Evolutionary conservation across 2,329 filamentous ascomycete species (phyloP).

Genomic region (Cucurbitaria berberidis): DNA sequence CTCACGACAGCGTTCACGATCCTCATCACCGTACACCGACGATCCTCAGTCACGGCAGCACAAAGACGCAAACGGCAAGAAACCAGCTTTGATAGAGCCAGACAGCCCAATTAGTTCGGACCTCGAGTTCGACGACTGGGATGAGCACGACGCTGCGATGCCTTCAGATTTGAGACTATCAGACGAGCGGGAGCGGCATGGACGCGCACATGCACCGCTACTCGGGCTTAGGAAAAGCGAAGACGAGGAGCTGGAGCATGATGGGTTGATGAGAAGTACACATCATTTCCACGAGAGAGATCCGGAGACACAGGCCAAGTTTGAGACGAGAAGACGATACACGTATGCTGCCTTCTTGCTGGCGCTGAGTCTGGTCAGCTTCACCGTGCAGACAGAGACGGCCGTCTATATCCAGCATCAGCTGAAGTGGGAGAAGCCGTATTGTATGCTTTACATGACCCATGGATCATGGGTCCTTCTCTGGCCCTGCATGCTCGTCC

Average conservation of each 20-base stretch:
- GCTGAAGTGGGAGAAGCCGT: conserved; percentile 95
- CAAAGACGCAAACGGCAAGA: conserved; percentile 7
- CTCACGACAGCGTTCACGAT: conserved; percentile 31
- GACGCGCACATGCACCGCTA: conserved; percentile 59
- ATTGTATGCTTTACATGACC: conserved; percentile 98
- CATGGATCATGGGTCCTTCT: conserved; percentile 92
- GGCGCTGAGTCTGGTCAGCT: conserved; percentile 80
- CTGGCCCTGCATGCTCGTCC: conserved; percentile 82
- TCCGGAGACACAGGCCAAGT: conserved; percentile 68
- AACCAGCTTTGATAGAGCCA: conserved; percentile 21
- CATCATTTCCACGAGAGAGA: conserved; percentile 74
- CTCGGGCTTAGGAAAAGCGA: conserved; percentile 52
- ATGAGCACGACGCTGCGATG: conserved; percentile 54
- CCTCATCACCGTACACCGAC: conserved; percentile 32
- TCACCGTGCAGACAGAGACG: conserved; percentile 94
- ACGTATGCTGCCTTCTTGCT: conserved; percentile 86
- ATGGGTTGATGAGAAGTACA: conserved; percentile 60
- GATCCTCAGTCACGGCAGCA: conserved; percentile 14
- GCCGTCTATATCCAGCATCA: conserved; percentile 94
- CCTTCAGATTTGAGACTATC: conserved; percentile 57
- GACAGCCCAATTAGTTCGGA: conserved; percentile 32
- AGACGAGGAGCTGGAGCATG: conserved; percentile 47
- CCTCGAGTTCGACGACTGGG: conserved; percentile 54
- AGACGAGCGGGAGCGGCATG: conserved; percentile 47
- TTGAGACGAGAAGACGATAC: conserved; percentile 80